Base-by-base conservation (phyloP, 2,329 filamentous ascomycete species). In the Raffaelea albimanens region DNA sequence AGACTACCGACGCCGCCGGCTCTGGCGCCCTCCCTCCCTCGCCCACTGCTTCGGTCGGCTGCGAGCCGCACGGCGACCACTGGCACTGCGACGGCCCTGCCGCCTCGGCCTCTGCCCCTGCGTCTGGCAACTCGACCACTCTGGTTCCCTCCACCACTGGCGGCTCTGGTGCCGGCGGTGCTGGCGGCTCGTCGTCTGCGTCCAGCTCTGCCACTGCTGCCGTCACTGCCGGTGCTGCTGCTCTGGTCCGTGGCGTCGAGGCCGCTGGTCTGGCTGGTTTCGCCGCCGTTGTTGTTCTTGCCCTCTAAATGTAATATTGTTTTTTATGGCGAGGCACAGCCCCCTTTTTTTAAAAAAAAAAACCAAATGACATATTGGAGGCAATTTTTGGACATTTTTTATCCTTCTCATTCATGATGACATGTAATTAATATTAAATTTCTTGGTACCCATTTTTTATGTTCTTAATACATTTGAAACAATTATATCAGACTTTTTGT, bases 21-120 rank as follows among this genome's bases (percentile, higher is more conserved):
- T 53, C 55, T n/a, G 56, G 39, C 22, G 51, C 48, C n/a, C 49
- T 63, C 4, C 47, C 57, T 20, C 61, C 63, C 3, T 62, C 59
- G n/a, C 62, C 63, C 5, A 66, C 63, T 45, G 60, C 67, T 33
- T 61, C 59, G 8, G 49, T 57, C 5, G 60, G 60, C 23, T 67
- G 66, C 51, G 56, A 61, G 36, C 54, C 66, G 11, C 66, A 69
- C 44, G 62, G 59, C 10, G 66, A 70, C 51, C 66, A 69, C 57
- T 68, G 65, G 63, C 57, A 54, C 47, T 52, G 50, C 44, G 33
- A 46, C 18, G 51, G 52, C 22, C 45, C 51, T 13, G 31, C 40
- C 31, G 50, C 48, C 16, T 42, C 49, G 13, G 33, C 41, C 33
- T 49, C 48, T 11, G 43, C 49, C 18, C n/a, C 40, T n/a, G 19